Conservation (phyloP, 2,329 filamentous ascomycete species). For the Bipolaris victoriae region DNA sequence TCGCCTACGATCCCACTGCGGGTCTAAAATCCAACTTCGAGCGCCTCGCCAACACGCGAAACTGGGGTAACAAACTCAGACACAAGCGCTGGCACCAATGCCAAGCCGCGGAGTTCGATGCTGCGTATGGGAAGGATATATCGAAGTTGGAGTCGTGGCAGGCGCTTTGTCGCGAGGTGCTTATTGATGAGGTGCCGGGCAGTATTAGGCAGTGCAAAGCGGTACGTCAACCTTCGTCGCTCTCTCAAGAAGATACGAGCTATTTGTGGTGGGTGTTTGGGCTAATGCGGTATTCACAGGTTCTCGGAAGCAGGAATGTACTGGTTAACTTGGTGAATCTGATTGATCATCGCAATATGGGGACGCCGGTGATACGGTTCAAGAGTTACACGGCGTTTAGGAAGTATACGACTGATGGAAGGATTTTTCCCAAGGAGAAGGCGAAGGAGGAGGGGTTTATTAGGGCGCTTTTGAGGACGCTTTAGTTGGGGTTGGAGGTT, state of each 20-base stretch:
- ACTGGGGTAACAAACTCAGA: slow-evolving; percentile 6
- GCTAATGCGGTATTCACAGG: background rate
- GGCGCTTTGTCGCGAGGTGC: slow-evolving; percentile 25
- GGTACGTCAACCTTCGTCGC: background rate
- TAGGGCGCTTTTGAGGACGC: slow-evolving; percentile 23
- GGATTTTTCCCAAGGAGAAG: slow-evolving; percentile 8
- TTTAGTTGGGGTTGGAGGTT: background rate
- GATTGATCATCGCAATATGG: slow-evolving; percentile 25
- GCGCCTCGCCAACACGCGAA: slow-evolving; percentile 10
- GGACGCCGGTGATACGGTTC: slow-evolving; percentile 21
- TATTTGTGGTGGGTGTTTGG: too few species aligned
- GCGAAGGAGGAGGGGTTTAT: slow-evolving; percentile 35
- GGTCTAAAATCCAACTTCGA: slow-evolving; percentile 15
- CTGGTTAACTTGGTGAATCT: slow-evolving; percentile 31
- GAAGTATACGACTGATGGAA: slow-evolving; percentile 15
- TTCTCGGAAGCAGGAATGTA: slow-evolving; percentile 18
- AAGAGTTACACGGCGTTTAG: slow-evolving; percentile 13
- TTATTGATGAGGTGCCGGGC: slow-evolving; percentile 11
- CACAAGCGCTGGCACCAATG: slow-evolving; percentile 14
- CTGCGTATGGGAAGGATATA: slow-evolving; percentile 11
- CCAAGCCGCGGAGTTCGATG: slow-evolving; percentile 12
- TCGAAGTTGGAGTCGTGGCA: slow-evolving; percentile 27
- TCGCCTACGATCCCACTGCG: slow-evolving; percentile 8
- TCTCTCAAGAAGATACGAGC: too few species aligned
- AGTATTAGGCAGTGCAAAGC: slow-evolving; percentile 28